phyloP scores from a whole-genome alignment of 1,139 yeast species.

The Magnusiomyces suaveolens region DNA sequence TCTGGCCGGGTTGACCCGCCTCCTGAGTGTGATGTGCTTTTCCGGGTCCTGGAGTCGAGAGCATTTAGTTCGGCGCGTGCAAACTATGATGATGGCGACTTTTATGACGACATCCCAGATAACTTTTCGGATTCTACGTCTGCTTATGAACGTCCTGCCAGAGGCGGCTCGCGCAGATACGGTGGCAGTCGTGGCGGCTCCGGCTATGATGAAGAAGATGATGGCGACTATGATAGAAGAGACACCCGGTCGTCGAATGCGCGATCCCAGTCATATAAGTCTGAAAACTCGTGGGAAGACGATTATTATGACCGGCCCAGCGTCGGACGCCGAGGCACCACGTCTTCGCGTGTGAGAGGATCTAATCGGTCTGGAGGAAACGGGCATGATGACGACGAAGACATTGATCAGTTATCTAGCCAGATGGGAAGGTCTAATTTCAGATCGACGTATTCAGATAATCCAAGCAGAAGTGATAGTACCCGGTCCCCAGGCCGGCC shows the following conservation, averaged over 20 bases:
- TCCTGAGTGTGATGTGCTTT: slow-evolving; percentile 81
- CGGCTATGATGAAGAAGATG: slow-evolving; percentile 31
- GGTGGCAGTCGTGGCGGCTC: slow-evolving; percentile 26
- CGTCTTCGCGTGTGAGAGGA: neutral
- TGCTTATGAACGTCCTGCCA: slow-evolving; percentile 16
- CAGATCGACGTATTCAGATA: slow-evolving; percentile 25
- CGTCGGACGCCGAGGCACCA: slow-evolving; percentile 12
- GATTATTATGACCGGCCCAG: slow-evolving; percentile 10
- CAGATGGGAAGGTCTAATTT: slow-evolving; percentile 30
- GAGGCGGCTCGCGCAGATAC: slow-evolving; percentile 16
- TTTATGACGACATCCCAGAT: slow-evolving; percentile 65
- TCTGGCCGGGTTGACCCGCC: slow-evolving; percentile 86
- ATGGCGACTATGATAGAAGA: slow-evolving; percentile 26
- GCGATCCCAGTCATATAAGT: neutral
- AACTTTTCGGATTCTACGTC: slow-evolving; percentile 28
- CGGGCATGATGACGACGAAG: slow-evolving; percentile 72
- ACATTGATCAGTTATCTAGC: slow-evolving; percentile 31
- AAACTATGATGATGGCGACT: slow-evolving; percentile 51
- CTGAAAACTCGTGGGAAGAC: slow-evolving; percentile 13
- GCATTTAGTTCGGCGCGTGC: slow-evolving; percentile 51
- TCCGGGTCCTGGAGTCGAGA: slow-evolving; percentile 76
- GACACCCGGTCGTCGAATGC: slow-evolving; percentile 17
- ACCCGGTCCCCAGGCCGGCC: slow-evolving; percentile 33
- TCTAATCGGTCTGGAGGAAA: slow-evolving; percentile 56
- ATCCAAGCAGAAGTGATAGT: slow-evolving; percentile 18